These are phyloP conservation scores for Pyronema domesticum DNA, from an alignment of 495 filamentous ascomycete species.

Conservation along the genomic window DNA sequence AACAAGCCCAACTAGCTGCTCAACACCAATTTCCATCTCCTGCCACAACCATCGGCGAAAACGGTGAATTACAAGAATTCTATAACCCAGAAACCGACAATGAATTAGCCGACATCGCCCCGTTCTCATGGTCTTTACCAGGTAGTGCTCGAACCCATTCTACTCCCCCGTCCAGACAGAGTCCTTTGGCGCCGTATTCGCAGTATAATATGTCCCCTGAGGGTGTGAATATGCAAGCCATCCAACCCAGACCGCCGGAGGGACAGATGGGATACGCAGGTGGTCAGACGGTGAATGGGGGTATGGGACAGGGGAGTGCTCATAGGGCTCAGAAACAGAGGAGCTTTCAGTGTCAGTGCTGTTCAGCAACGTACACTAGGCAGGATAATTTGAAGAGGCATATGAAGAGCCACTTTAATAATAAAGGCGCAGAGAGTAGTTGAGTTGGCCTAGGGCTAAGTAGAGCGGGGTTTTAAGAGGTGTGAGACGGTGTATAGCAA, in stretches of 20 bases:
- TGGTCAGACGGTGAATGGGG: neutral
- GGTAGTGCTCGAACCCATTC: neutral
- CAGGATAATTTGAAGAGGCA: conserved; percentile 3
- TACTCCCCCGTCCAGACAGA: neutral
- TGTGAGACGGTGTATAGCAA: too few relatives aligned
- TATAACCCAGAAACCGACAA: too few relatives aligned
- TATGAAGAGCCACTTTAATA: conserved; percentile 1
- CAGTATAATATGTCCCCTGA: neutral
- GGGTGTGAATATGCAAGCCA: neutral
- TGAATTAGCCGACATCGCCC: neutral
- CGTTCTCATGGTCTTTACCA: neutral
- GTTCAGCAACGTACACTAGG: neutral
- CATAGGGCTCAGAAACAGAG: too few relatives aligned
- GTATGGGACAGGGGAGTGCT: neutral
- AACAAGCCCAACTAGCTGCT: neutral
- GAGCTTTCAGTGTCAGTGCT: conserved; percentile 2
- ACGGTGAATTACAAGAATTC: too few relatives aligned
- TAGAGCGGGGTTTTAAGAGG: too few relatives aligned
- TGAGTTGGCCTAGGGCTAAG: too few relatives aligned
- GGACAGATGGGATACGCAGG: neutral
- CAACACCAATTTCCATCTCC: too few relatives aligned
- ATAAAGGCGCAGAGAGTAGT: neutral
- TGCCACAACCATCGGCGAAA: too few relatives aligned
- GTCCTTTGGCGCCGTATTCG: neutral
- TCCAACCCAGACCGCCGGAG: conserved; percentile 1